phyloP scores from a whole-genome alignment of 192 early-diverging fungal genomes.

The Rhizophagus clarus region DNA sequence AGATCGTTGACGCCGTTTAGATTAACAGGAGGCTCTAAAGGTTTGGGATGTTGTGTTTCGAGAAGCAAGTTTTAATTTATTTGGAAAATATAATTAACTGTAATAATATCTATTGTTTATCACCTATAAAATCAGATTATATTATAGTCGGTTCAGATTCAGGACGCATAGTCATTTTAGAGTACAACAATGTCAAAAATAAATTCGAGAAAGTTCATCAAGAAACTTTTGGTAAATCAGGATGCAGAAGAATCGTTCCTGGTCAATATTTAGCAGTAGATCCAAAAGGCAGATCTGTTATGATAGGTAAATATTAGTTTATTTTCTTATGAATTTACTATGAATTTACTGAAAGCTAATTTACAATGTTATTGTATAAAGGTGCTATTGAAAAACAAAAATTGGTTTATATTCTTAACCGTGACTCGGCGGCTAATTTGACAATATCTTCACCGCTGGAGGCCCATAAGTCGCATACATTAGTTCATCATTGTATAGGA shows the following conservation, averaged over 20 bases:
- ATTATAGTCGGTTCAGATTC: slow-evolving; percentile 89
- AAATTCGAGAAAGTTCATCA: slow-evolving; percentile 81
- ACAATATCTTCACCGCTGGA: slow-evolving; percentile 96
- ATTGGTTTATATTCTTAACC: slow-evolving; percentile 95
- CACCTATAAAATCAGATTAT: slow-evolving; percentile 67
- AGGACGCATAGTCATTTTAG: slow-evolving; percentile 86
- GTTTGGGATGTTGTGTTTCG: slow-evolving; percentile 43
- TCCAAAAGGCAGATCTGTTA: slow-evolving; percentile 94
- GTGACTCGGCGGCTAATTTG: slow-evolving; percentile 79
- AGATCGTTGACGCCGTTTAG: slow-evolving; percentile 84
- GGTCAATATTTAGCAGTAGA: slow-evolving; percentile 96
- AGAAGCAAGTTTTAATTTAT: background rate
- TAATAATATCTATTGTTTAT: background rate
- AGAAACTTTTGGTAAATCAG: slow-evolving; percentile 94
- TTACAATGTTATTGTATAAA: slow-evolving; percentile 31
- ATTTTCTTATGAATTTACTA: background rate
- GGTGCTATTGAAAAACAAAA: slow-evolving; percentile 93
- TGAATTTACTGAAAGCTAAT: background rate
- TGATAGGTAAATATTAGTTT: slow-evolving; percentile 67
- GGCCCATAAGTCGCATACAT: slow-evolving; percentile 79
- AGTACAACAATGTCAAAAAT: slow-evolving; percentile 78
- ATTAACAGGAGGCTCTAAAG: slow-evolving; percentile 86
- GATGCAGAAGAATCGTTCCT: slow-evolving; percentile 84
- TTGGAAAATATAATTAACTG: background rate
- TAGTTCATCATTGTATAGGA: slow-evolving; percentile 80